Evolutionary conservation across 768 basidiomycete species (phyloP).

Genomic region (Leucocoprinus sp.): DNA sequence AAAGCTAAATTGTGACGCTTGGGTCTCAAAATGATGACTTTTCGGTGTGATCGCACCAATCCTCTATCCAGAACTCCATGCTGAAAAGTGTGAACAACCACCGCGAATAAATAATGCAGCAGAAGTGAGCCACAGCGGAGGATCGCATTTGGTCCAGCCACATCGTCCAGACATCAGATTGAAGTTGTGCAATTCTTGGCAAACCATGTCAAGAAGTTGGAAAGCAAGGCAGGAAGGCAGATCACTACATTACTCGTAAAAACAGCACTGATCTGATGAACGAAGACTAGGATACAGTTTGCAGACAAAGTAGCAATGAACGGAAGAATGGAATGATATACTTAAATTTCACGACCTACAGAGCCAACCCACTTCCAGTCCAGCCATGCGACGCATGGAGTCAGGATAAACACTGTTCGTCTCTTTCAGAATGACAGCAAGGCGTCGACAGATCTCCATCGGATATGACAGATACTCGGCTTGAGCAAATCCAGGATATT

Average conservation of each 20-base stretch:
- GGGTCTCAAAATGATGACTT: too few species aligned
- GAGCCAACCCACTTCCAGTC: slow-evolving; percentile 78
- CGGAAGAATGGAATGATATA: background rate
- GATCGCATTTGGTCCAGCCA: too few species aligned
- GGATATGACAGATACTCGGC: slow-evolving; percentile 88
- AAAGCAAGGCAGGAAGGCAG: too few species aligned
- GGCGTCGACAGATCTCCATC: slow-evolving; percentile 60
- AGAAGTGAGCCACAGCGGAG: too few species aligned
- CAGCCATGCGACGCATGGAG: slow-evolving; percentile 70
- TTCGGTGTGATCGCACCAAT: too few species aligned
- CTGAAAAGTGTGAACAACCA: too few species aligned
- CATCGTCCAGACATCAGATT: too few species aligned
- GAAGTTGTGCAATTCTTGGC: too few species aligned
- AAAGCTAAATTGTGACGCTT: too few species aligned
- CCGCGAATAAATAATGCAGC: too few species aligned
- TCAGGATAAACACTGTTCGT: slow-evolving; percentile 74
- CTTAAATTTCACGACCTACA: slow-evolving; percentile 10
- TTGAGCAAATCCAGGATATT: slow-evolving; percentile 77
- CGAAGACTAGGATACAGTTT: background rate
- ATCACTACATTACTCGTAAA: background rate
- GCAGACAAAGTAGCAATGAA: background rate
- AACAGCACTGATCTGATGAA: background rate
- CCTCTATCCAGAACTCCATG: too few species aligned
- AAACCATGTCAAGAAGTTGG: too few species aligned
- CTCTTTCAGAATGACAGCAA: slow-evolving; percentile 65